Evolutionary conservation across 1,284 basidiomycete genomes (phyloP), one percentile per base, ranked within the genome.

Genomic region (Stygiomarasmius scandens): DNA sequence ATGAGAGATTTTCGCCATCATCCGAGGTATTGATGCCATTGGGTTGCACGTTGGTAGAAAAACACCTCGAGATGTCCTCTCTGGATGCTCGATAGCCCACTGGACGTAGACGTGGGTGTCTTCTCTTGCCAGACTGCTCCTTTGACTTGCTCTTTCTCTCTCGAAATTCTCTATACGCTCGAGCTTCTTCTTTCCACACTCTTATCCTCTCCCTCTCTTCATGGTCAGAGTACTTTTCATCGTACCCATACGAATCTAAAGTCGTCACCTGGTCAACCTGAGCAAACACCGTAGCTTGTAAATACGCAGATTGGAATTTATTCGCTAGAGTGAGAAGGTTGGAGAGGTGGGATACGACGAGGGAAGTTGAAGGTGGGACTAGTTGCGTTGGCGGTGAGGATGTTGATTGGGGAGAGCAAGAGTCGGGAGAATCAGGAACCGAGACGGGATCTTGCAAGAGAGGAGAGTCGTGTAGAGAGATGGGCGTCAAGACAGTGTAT

Each of bases 271-370:
- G 55, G 43, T 38, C 56, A 29, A 29, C 58, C 74, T 38, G 38
- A 6, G 75, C 69, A 66, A 80, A 83, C 67, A 82, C 71, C 5
- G 82, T 77, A 36, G 82, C 80, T 50, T 73, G 72, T 58, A 84
- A 77, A 62, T 85, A 86, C 24, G 81, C 81, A 24, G 72, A 74
- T 65, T 86, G 84, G 62, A 86, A 75, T n/a, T 77, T 77, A 55
- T 77, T 78, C 14, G 84, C 84, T 1, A 81, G 71, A 61, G 79
- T 79, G 48, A 85, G 66, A 48, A 86, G 69, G 36, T 73, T 74
- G 25, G 76, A 69, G 49, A 86, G 24, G 14, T 11, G 24, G 19
- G 16, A 49, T 10, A 49, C 47, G 47, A 49, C 23, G 20, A n/a
- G n/a, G n/a, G n/a, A n/a, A n/a, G n/a, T n/a, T n/a, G n/a, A n/a